Percentiles rank a stretch among this genome's conserved stretches.
phyloP scores from a whole-genome alignment of 805 yeast species.

The Wickerhamiella lipophila region DNA sequence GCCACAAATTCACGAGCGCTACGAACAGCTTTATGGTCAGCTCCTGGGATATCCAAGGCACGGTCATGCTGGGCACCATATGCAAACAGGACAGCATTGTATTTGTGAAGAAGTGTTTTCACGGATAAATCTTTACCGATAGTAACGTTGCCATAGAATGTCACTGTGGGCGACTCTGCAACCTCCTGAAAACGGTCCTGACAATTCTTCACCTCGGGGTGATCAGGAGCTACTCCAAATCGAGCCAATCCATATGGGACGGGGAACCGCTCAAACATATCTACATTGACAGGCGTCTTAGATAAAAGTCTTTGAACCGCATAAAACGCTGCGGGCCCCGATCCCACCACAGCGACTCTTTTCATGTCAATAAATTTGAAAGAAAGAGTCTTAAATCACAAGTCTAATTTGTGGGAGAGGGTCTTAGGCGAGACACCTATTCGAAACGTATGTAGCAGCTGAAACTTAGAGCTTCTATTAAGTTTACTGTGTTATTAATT shows the following conservation, averaged over 20 bases:
- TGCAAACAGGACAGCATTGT: constrained; percentile 64
- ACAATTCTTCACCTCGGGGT: constrained; percentile 77
- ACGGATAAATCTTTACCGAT: constrained; percentile 54
- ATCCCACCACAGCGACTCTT: constrained; percentile 60
- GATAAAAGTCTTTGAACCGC: constrained; percentile 64
- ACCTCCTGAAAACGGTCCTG: constrained; percentile 57
- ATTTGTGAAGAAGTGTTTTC: constrained; percentile 37
- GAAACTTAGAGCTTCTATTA: no score
- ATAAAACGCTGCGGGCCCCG: constrained; percentile 96
- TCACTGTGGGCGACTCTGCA: constrained; percentile 31
- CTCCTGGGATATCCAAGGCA: constrained; percentile 45
- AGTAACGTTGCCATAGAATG: constrained; percentile 58
- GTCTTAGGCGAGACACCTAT: neutral
- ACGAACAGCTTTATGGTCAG: constrained; percentile 47
- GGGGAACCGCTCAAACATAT: constrained; percentile 72
- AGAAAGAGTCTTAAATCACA: neutral
- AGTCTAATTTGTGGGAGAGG: neutral
- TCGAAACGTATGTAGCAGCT: no score
- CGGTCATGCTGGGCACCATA: constrained; percentile 64
- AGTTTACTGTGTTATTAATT: no score
- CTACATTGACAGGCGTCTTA: constrained; percentile 39
- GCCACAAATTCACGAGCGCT: constrained; percentile 81
- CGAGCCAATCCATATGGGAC: constrained; percentile 86
- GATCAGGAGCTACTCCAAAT: constrained; percentile 98
- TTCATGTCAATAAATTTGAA: neutral